Base-by-base conservation (phyloP, 306 rosid species). In the Acmispon strigosus region DNA sequence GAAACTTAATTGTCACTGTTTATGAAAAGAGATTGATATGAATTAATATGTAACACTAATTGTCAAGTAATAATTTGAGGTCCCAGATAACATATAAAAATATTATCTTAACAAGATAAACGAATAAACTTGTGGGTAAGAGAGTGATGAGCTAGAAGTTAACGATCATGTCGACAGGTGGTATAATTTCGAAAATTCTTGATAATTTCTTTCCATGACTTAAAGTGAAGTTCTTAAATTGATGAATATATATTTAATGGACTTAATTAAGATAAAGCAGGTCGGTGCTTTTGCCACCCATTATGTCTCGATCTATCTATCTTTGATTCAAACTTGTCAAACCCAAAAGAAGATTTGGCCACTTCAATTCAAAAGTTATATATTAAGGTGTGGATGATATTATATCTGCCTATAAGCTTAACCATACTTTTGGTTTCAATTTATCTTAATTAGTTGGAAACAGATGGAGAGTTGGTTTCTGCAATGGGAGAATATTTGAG, bases 201-300 rank as follows among this genome's bases (percentile, higher is more conserved):
- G 16, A 57, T 74, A 54, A 55, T 70, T 75, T 62, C 54, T 60
- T 53, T 78, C 71, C 47, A 64, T 52, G 58, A 70, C 80, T 78
- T 67, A 78, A 82, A 88, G 77, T 71, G 42, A 32, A 54, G 76
- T 51, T 72, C 29, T 12, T 34, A 81, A 63, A 32, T 50, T 59
- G 56, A 54, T 65, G 56, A 54, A 27, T 61, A 59, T 15, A 45
- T 57, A 64, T 57, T 29, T 29, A 34, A 29, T 10, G 39, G 69
- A 66, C 37, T 32, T 39, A 49, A 45, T 37, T 39, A 29, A 57
- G 73, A 66, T 42, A 58, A 32, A 64, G 47, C 67, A 63, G 62
- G 83, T 78, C 69, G 83, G 87, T 84, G 79, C 82, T 78, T 84
- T 82, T 50, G 74, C 56, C 83, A 34, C 70, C 83, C 66, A 77